Percentiles rank a stretch among this genome's conserved stretches.
phyloP scores from a whole-genome alignment of 495 filamentous ascomycete species.

The Lichenothelia convexa region DNA sequence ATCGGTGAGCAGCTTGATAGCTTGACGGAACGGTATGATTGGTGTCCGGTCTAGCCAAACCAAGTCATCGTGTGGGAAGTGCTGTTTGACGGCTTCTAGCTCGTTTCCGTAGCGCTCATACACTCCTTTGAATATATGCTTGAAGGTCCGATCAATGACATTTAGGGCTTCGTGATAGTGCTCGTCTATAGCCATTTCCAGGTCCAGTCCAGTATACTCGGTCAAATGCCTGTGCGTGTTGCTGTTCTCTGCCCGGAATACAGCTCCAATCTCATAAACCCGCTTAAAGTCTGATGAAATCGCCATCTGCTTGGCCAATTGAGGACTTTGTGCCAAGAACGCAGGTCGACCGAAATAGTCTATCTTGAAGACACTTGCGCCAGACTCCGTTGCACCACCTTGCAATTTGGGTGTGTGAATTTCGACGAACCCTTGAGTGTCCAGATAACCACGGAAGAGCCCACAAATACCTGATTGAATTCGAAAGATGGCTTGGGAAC shows the following conservation, averaged over 20 bases:
- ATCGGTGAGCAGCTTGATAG: constrained; percentile 59
- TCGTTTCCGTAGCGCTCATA: constrained; percentile 27
- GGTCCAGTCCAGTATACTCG: constrained; percentile 92
- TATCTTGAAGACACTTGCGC: constrained; percentile 80
- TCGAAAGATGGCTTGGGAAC: constrained; percentile 69
- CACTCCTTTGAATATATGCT: constrained; percentile 65
- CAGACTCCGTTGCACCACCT: constrained; percentile 80
- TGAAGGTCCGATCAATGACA: constrained; percentile 66
- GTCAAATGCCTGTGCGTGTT: constrained; percentile 95
- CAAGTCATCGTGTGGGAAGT: constrained; percentile 47
- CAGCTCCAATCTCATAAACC: constrained; percentile 77
- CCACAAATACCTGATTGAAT: constrained; percentile 68
- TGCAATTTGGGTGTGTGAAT: constrained; percentile 84
- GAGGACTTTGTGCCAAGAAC: constrained; percentile 82
- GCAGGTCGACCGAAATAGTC: constrained; percentile 78
- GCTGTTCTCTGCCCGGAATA: constrained; percentile 92
- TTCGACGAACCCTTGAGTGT: constrained; percentile 58
- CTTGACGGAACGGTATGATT: constrained; percentile 62
- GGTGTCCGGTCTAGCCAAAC: constrained; percentile 74
- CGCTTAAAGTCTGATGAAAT: constrained; percentile 82
- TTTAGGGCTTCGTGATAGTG: constrained; percentile 76
- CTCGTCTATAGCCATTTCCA: constrained; percentile 86
- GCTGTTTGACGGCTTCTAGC: constrained; percentile 30
- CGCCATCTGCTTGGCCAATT: constrained; percentile 92
- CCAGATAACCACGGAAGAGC: constrained; percentile 65